These are phyloP conservation scores for Solanum arcanum DNA, from an alignment of 257 asterid genomes.

Conservation along the genomic window DNA sequence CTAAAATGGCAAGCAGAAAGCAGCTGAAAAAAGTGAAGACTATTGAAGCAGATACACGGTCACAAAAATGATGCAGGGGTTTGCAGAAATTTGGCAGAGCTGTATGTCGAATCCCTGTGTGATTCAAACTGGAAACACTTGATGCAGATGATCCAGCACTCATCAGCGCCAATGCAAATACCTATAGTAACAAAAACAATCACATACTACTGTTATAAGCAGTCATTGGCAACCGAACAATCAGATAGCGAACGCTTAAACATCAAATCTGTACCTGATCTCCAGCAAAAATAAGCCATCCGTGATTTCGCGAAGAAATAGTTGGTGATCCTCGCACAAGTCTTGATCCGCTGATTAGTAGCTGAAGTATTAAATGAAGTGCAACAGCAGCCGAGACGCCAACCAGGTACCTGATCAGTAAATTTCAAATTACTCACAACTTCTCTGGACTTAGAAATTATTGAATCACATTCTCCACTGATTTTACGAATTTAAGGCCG, in stretches of 20 bases:
- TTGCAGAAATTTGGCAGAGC: slow-evolving; percentile 82
- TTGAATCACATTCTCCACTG: background rate
- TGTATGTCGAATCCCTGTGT: slow-evolving; percentile 65
- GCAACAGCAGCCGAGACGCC: slow-evolving; percentile 77
- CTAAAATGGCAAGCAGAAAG: slow-evolving; percentile 51
- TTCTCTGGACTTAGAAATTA: background rate
- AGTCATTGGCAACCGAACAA: background rate
- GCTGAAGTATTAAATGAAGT: slow-evolving; percentile 58
- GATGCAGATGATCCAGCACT: slow-evolving; percentile 93
- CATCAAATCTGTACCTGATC: slow-evolving; percentile 50
- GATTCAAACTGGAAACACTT: slow-evolving; percentile 70
- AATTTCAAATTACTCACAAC: background rate
- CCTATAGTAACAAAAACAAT: slow-evolving; percentile 11
- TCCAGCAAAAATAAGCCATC: slow-evolving; percentile 74
- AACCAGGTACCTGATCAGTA: slow-evolving; percentile 52
- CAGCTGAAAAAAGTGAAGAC: slow-evolving; percentile 59
- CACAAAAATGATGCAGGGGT: slow-evolving; percentile 57
- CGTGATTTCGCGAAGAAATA: slow-evolving; percentile 47
- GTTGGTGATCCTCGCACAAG: slow-evolving; percentile 28
- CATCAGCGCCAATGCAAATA: slow-evolving; percentile 66
- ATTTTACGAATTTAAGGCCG: no score
- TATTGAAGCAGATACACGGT: slow-evolving; percentile 61
- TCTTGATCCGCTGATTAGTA: slow-evolving; percentile 33
- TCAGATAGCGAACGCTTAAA: background rate
- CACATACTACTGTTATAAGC: background rate